Percentiles rank a stretch among this genome's conserved stretches.
phyloP scores from a whole-genome alignment of 192 early-diverging fungal species.

The Backusella morwellensis region DNA sequence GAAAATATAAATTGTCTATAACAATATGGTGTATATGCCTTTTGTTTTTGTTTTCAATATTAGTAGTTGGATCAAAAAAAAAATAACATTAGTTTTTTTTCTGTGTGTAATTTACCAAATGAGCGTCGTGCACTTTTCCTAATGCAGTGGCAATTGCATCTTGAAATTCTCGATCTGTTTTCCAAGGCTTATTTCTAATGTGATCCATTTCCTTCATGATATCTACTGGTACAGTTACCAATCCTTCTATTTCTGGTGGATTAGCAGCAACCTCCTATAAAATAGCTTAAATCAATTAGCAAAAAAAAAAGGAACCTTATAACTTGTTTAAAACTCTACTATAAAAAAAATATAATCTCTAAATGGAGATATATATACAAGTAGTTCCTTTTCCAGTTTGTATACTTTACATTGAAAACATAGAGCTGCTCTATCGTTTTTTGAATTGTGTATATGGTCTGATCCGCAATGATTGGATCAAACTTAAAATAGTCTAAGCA shows the following conservation, averaged over 20 bases:
- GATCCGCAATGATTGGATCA: slow-evolving; percentile 14
- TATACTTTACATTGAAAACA: slow-evolving; percentile 28
- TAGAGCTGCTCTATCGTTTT: slow-evolving; percentile 24
- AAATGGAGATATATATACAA: background rate
- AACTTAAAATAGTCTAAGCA: slow-evolving; percentile 30
- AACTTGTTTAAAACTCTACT: background rate
- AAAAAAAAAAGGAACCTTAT: background rate
- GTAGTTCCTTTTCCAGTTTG: background rate
- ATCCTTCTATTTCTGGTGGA: slow-evolving; percentile 26
- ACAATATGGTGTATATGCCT: slow-evolving; percentile 30
- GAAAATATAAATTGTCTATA: slow-evolving; percentile 37
- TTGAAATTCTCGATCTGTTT: slow-evolving; percentile 31
- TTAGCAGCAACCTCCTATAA: slow-evolving; percentile 26
- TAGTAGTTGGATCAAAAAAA: background rate
- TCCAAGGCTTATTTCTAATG: slow-evolving; percentile 25
- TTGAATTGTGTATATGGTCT: slow-evolving; percentile 27
- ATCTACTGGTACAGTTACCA: slow-evolving; percentile 29
- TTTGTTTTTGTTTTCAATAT: background rate
- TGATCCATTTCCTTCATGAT: slow-evolving; percentile 17
- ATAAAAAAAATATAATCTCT: background rate
- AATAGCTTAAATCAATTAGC: background rate
- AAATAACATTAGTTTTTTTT: background rate
- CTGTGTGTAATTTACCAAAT: slow-evolving; percentile 19
- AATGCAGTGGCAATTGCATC: slow-evolving; percentile 27
- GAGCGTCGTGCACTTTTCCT: slow-evolving; percentile 35